These are phyloP conservation scores for Agaricus blazei DNA, from an alignment of 768 basidiomycete species.

Conservation along the genomic window DNA sequence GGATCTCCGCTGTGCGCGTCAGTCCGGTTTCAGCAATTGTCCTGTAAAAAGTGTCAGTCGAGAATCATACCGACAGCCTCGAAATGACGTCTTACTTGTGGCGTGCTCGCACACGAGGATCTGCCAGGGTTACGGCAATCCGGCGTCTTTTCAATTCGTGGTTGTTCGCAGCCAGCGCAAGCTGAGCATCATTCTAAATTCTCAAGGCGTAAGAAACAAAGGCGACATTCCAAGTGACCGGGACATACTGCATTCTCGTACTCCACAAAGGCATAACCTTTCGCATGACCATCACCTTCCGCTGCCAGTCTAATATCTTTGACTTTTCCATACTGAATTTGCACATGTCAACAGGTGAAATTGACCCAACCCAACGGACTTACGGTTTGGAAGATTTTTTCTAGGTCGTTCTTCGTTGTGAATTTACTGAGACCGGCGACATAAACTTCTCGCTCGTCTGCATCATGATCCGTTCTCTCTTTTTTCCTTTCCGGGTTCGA, in stretches of 20 bases:
- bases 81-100: slow-evolving; percentile 35
- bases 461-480: slow-evolving; percentile 83
- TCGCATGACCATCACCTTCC: slow-evolving; percentile 65
- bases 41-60: neutral
- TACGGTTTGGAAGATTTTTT: slow-evolving; percentile 74
- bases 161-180: slow-evolving; percentile 78
- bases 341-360: slow-evolving; percentile 1
- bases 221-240: neutral
- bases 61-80: neutral
- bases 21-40: slow-evolving; percentile 47
- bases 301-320: slow-evolving; percentile 77
- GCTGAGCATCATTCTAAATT: slow-evolving; percentile 59
- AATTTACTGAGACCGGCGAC: slow-evolving; percentile 82
- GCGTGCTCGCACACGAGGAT: slow-evolving; percentile 56
- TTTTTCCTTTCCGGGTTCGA: slow-evolving; percentile 91
- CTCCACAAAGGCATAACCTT: slow-evolving; percentile 91
- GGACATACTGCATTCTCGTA: slow-evolving; percentile 74
- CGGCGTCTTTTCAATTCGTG: slow-evolving; percentile 85
- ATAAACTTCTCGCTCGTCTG: slow-evolving; percentile 81
- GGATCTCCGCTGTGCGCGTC: slow-evolving; percentile 48
- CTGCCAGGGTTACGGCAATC: slow-evolving; percentile 83
- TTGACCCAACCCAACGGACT: slow-evolving; percentile 17
- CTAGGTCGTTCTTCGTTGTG: slow-evolving; percentile 71
- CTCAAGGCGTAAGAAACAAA: neutral
- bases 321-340: slow-evolving; percentile 67